Evolutionary conservation across 2,329 filamentous ascomycete species (phyloP), one percentile per base, ranked within the genome.

Genomic region (Alternaria solani): DNA sequence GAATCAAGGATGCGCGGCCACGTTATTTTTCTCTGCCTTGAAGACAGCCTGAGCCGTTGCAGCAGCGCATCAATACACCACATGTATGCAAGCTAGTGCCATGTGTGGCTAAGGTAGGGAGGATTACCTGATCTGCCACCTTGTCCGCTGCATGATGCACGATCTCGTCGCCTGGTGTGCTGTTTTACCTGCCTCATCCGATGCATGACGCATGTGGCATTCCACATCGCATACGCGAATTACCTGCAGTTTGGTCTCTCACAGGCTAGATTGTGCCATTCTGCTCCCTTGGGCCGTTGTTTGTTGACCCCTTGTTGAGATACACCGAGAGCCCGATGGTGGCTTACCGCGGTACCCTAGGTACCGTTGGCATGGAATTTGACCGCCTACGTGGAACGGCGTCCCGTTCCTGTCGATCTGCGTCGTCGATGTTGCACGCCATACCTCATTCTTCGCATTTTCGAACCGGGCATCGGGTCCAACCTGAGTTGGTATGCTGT

Each of bases 1-100:
- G 54, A 43, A 49, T 38, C 30, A 49, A 36, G 46, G 20, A 36
- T 49, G 20, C 34, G 4, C 18, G 36, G 44, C 52, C 43, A 32
- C 12, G 11, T 54, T 39, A 12, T 25, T 34, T 38, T 38, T 56
- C 51, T 60, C 57, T 60, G 57, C 57, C 57, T 57, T 52, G 57
- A 41, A 7, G 54, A 47, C 32, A 52, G 57, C 57, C 57, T 60
- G 57, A 60, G 46, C 57, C 53, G 53, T 44, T 51, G 44, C 38
- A 43, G 36, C 38, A 28, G 44, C 44, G 42, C 42, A 42, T 32
- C 18, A 36, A 57, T 47, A 32, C 20, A 51, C n/a, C 51, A 34
- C 36, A 25, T 38, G 12, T 30, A 49, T 36, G 46, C 46, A 36
- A 49, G 20, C 46, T 49, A 49, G 46, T 4, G 46, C 20, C 30